A percentile compares a stretch with the other conserved stretches of the same genome.
phyloP scores from a whole-genome alignment of 139 green algal species.

The Picochlorum sp. region DNA sequence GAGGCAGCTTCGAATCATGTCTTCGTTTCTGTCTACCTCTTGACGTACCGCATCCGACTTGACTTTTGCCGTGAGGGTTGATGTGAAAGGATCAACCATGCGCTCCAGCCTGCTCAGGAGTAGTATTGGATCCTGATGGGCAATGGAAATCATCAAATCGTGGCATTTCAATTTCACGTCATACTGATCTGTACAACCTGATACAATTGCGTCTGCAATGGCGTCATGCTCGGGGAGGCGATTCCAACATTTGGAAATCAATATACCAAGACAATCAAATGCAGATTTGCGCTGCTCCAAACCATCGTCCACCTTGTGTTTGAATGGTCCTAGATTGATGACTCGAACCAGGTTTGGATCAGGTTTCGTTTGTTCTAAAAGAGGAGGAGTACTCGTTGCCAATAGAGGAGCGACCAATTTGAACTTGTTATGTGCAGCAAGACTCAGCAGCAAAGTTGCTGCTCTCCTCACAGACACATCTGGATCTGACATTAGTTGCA shows the following conservation, averaged over 20 bases:
- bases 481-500: slow-evolving; percentile 29
- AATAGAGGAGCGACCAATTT: slow-evolving; percentile 54
- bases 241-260: slow-evolving; percentile 53
- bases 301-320: slow-evolving; percentile 91
- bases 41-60: slow-evolving; percentile 96
- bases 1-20: slow-evolving; percentile 86
- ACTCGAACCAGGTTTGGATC: slow-evolving; percentile 57
- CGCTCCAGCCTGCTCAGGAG: slow-evolving; percentile 45
- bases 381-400: slow-evolving; percentile 57
- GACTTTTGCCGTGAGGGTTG: slow-evolving; percentile 75
- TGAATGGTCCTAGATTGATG: slow-evolving; percentile 91
- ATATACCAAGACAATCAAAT: slow-evolving; percentile 83
- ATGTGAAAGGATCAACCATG: slow-evolving; percentile 74
- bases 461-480: slow-evolving; percentile 68
- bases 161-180: slow-evolving; percentile 84
- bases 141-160: slow-evolving; percentile 69
- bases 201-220: slow-evolving; percentile 42
- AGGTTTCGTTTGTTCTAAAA: slow-evolving; percentile 79
- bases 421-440: slow-evolving; percentile 59
- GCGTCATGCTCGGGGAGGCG: slow-evolving; percentile 22
- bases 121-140: slow-evolving; percentile 36
- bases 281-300: slow-evolving; percentile 93
- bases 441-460: slow-evolving; percentile 62
- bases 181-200: slow-evolving; percentile 61
- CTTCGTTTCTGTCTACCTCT: slow-evolving; percentile 94